A percentile compares a stretch with the other conserved stretches of the same genome.
Conservation (phyloP, 345 rosid genomes). For the Clausena lansium region DNA sequence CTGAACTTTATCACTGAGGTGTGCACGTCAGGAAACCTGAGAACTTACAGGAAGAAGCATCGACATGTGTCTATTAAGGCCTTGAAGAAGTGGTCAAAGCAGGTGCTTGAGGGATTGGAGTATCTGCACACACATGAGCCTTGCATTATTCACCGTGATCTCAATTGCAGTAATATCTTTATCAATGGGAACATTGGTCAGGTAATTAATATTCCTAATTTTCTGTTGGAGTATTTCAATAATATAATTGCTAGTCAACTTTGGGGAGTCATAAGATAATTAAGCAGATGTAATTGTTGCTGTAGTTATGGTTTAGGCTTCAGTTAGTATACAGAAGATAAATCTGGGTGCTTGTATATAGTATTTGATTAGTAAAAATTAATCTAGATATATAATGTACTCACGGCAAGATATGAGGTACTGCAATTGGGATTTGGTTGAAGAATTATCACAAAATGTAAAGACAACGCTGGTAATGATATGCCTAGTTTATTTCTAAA, state of each 20-base stretch:
- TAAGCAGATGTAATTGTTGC: not conserved
- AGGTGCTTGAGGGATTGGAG: constrained; percentile 59
- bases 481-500: not conserved
- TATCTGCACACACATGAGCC: constrained; percentile 71
- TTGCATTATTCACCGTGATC: constrained; percentile 64
- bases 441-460: not conserved
- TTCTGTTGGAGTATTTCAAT: not conserved
- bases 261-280: not conserved
- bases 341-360: not conserved
- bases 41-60: constrained; percentile 63
- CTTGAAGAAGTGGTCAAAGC: constrained; percentile 70
- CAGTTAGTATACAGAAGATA: not conserved
- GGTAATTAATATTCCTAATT: constrained; percentile 26
- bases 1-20: constrained; percentile 74
- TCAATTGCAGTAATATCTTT: constrained; percentile 70
- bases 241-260: not conserved
- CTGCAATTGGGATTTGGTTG: not conserved
- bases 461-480: not conserved
- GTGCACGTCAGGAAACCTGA: constrained; percentile 65
- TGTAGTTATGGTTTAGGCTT: not conserved
- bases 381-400: not conserved
- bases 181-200: constrained; percentile 67
- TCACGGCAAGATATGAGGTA: not conserved
- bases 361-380: not conserved
- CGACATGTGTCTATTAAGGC: constrained; percentile 69